Evolutionary conservation across 2,329 filamentous ascomycete genomes (phyloP).

Genomic region (Tolypocladium nubicola): DNA sequence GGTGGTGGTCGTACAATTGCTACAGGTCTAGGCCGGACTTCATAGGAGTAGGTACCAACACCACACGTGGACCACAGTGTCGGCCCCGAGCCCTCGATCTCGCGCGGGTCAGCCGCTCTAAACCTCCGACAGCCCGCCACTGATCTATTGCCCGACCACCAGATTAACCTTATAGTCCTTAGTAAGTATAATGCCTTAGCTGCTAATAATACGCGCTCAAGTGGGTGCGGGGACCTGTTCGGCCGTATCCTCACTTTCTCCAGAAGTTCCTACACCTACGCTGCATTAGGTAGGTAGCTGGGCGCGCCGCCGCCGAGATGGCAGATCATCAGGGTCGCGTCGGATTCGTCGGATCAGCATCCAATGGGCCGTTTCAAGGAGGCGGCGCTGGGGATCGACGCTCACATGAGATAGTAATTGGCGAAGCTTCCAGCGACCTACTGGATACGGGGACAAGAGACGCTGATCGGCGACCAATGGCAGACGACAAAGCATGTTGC

Average conservation of each 20-base stretch:
- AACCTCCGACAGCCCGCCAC: not conserved
- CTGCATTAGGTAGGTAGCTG: conserved; percentile 7
- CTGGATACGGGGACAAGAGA: not conserved
- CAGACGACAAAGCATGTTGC: not conserved
- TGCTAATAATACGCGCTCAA: not conserved
- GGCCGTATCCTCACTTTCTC: not conserved
- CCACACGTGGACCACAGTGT: not conserved
- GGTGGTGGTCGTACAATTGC: not conserved
- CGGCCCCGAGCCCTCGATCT: not conserved
- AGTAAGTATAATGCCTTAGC: not conserved
- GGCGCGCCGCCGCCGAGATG: not conserved
- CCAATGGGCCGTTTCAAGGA: conserved; percentile 3
- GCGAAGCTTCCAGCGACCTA: not conserved
- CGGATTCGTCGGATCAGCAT: conserved; percentile 3
- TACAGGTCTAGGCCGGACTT: not conserved
- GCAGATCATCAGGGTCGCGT: not conserved
- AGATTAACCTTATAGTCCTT: not conserved
- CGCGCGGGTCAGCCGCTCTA: not conserved
- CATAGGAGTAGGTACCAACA: not conserved
- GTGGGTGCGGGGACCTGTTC: not conserved
- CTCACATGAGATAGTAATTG: conserved; percentile 4
- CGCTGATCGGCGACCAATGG: not conserved
- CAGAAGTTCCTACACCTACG: conserved; percentile 5
- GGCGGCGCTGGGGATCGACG: conserved; percentile 6
- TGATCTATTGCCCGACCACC: not conserved